Base-by-base conservation (phyloP, 164 flowering plant genomes). In the Piper betle region DNA sequence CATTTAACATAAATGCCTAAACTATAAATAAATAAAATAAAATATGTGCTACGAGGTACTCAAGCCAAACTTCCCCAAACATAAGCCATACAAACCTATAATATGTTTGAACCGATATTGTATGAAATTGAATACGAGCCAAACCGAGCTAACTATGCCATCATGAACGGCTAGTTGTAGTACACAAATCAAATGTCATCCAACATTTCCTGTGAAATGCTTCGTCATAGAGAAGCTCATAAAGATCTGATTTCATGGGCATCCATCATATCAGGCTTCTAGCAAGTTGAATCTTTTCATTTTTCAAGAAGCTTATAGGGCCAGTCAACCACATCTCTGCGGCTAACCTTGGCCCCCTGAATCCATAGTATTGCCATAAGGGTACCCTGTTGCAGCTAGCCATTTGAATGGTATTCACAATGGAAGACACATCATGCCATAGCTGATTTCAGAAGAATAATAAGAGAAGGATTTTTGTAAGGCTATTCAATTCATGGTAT, bases 201-300 rank as follows among this genome's bases (percentile, higher is more conserved):
- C 1, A 2, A 25, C 33, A 25, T 25, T 25, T 25, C 33, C 33
- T 25, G 33, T 43, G 64, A 70, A 42, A 16, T 60, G 60, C 57
- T 67, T 61, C 66, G 67, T 43, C 53, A 67, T 39, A 56, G 59
- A 46, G 60, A 64, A 18, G 64, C 66, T 7, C 38, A 61, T 41
- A 70, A 37, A 55, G 66, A 70, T 52, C 48, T 64, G 38, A 59
- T 74, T 52, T 61, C 73, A 25, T 74, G 77, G 77, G 64, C 77
- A 18, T 74, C 74, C 46, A 64, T 64, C 20, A 64, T 74, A 33
- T 54, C 65, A 37, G 77, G 71, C 12, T 64, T 64, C 40, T 70
- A 70, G 57, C 46, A 53, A 33, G 55, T 61, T 9, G 61, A 38
- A 53, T 59, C 33, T 53, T 71, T 64, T n/a, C 59, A 58, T 11